Evolutionary conservation across 371 early-diverging fungal genomes (phyloP).

Genomic region (Blakeslea trispora): DNA sequence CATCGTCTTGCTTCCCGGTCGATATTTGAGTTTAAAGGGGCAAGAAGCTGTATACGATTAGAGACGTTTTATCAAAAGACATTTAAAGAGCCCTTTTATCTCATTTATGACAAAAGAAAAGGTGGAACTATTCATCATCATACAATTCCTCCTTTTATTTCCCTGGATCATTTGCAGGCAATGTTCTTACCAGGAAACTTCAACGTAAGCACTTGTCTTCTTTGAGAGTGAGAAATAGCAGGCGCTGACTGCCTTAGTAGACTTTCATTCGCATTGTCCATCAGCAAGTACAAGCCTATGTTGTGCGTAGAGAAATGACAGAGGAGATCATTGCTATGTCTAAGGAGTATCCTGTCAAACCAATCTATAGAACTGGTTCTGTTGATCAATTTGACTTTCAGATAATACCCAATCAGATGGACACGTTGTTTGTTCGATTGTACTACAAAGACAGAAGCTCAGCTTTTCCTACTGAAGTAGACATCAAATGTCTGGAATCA

Average conservation of each 20-base stretch:
- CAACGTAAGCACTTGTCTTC: conserved; percentile 30
- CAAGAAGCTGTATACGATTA: conserved; percentile 33
- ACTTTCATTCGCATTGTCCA: conserved; percentile 40
- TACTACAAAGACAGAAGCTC: conserved; percentile 3
- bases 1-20: conserved; percentile 39
- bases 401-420: neutral
- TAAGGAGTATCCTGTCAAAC: conserved; percentile 2
- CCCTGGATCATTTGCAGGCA: conserved; percentile 18
- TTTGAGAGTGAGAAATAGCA: no score
- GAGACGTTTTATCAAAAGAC: conserved; percentile 45
- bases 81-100: conserved; percentile 42
- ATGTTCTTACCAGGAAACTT: conserved; percentile 28
- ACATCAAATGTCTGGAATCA: no score
- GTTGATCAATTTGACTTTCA: neutral
- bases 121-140: conserved; percentile 11
- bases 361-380: neutral
- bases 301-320: conserved; percentile 36
- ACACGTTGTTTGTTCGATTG: neutral
- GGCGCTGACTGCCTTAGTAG: conserved; percentile 16
- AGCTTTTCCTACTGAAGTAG: conserved; percentile 4
- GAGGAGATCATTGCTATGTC: conserved; percentile 18
- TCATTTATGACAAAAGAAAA: conserved; percentile 20
- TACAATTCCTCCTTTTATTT: conserved; percentile 44
- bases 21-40: conserved; percentile 28
- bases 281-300: conserved; percentile 39